phyloP scores from a whole-genome alignment of 331 rosid species.

The Malus hybrid region DNA sequence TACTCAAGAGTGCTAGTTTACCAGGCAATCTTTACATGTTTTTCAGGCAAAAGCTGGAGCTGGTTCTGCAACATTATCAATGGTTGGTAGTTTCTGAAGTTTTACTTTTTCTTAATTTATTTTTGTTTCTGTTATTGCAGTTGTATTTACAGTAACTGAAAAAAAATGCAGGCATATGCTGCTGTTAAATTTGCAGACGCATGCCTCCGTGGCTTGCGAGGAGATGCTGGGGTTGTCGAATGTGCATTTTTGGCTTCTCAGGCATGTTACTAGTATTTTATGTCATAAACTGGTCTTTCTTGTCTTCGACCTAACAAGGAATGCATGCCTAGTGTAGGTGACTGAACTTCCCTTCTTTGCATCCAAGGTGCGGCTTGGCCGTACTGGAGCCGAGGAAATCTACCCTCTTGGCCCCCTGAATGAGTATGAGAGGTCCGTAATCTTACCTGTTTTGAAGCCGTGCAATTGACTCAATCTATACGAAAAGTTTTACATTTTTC shows the following conservation, averaged over 20 bases:
- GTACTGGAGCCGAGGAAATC: conserved; percentile 70
- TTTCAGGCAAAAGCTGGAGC: conserved; percentile 96
- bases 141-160: not conserved
- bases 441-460: not conserved
- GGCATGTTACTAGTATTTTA: conserved; percentile 22
- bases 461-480: not conserved
- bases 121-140: not conserved
- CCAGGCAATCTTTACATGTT: not conserved
- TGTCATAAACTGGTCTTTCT: not conserved
- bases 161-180: conserved; percentile 75
- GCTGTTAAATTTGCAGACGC: conserved; percentile 93
- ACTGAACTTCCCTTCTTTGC: conserved; percentile 96
- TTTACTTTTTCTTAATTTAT: not conserved
- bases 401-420: conserved; percentile 76
- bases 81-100: conserved; percentile 38
- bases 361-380: conserved; percentile 76
- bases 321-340: conserved; percentile 38
- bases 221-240: conserved; percentile 62
- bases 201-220: conserved; percentile 78
- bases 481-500: not conserved
- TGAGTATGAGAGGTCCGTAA: conserved; percentile 74
- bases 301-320: not conserved
- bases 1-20: not conserved
- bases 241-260: conserved; percentile 76
- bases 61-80: conserved; percentile 97